These are phyloP conservation scores for Linum tenue DNA, from an alignment of 345 rosid species.

Conservation along the genomic window DNA sequence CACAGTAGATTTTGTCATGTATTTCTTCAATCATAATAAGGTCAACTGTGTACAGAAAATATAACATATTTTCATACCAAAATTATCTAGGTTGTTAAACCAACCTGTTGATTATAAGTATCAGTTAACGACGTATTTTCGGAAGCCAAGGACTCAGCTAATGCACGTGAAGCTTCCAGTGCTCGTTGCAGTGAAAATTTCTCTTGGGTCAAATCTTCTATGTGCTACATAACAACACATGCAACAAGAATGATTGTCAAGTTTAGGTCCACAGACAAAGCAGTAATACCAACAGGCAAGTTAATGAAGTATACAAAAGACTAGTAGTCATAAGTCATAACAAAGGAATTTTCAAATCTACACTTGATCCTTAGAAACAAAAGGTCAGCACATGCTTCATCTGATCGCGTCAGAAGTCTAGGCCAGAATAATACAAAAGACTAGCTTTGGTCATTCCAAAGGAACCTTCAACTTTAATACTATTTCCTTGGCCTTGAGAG, in stretches of 20 bases:
- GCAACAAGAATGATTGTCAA: conserved; percentile 3
- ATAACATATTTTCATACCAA: not conserved
- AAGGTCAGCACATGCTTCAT: not conserved
- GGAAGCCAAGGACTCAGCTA: conserved; percentile 91
- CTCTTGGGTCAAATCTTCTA: conserved; percentile 96
- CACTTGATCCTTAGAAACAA: not conserved
- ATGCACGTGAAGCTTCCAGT: conserved; percentile 82
- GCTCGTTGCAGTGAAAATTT: conserved; percentile 93
- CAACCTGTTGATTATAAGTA: conserved; percentile 89
- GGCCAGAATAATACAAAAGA: not conserved
- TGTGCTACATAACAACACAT: conserved; percentile 49
- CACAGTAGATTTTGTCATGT: not conserved
- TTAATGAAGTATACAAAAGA: too few species aligned
- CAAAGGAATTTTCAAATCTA: not conserved
- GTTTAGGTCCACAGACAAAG: not conserved
- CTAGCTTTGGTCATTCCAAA: too few species aligned
- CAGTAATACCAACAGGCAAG: not conserved
- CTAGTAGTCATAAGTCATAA: not conserved
- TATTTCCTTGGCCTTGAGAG: too few species aligned
- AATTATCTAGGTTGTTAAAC: conserved; percentile 5
- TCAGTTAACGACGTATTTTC: conserved; percentile 94
- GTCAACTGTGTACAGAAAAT: not conserved
- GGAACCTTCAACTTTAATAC: too few species aligned
- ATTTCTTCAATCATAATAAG: not conserved
- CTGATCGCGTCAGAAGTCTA: not conserved